Conservation (phyloP, 176 grass and related monocot species). For the Secale cereale region DNA sequence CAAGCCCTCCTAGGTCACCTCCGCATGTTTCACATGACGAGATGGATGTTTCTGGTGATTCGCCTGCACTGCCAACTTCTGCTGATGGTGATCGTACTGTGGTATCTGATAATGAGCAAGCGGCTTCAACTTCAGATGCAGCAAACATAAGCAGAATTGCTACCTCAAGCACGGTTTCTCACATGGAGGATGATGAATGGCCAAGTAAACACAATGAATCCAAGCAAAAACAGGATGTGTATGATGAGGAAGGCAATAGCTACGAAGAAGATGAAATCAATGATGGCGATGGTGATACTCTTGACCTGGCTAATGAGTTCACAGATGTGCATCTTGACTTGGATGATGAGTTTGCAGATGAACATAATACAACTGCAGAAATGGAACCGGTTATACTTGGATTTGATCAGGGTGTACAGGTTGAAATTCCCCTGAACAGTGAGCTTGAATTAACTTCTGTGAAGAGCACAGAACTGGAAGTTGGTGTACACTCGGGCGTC, state of each 20-base stretch:
- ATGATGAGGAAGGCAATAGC: slow-evolving; percentile 67
- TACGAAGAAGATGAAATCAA: slow-evolving; percentile 59
- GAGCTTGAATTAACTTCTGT: slow-evolving; percentile 58
- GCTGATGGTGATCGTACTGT: slow-evolving; percentile 78
- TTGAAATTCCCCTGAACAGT: slow-evolving; percentile 62
- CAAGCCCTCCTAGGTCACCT: slow-evolving; percentile 83
- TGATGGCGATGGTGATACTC: slow-evolving; percentile 59
- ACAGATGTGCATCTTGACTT: slow-evolving; percentile 53
- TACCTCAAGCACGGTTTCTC: slow-evolving; percentile 50
- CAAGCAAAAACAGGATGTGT: slow-evolving; percentile 49
- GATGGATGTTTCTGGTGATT: slow-evolving; percentile 93
- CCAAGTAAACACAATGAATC: slow-evolving; percentile 55
- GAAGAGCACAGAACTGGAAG: slow-evolving; percentile 48
- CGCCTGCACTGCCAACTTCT: slow-evolving; percentile 85
- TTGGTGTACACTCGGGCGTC: slow-evolving; percentile 31
- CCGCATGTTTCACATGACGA: slow-evolving; percentile 82
- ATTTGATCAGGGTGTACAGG: slow-evolving; percentile 92
- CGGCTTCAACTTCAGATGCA: slow-evolving; percentile 33
- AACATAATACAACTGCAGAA: slow-evolving; percentile 38
- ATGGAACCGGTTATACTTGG: slow-evolving; percentile 84
- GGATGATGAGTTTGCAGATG: slow-evolving; percentile 52
- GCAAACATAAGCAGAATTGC: slow-evolving; percentile 41
- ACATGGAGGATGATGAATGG: slow-evolving; percentile 78
- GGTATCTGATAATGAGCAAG: slow-evolving; percentile 63
- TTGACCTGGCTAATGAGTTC: slow-evolving; percentile 60